Base-by-base conservation (phyloP, 345 rosid species). In the Arabidopsis arenosa region DNA sequence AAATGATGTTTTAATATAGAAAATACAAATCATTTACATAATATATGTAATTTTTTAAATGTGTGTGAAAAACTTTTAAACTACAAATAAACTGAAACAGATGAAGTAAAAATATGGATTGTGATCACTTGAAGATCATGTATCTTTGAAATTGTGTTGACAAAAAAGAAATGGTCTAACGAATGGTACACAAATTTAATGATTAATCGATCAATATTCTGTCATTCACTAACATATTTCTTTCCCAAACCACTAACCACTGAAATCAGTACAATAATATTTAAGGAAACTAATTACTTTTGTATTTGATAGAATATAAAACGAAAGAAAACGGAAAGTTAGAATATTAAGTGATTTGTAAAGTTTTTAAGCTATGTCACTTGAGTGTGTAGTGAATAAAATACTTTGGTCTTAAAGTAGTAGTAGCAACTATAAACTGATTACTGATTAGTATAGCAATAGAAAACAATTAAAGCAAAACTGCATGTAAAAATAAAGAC, bases 401-500 rank as follows among this genome's bases (percentile, higher is more conserved):
- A 36, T 9, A 35, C 10, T 59, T 17, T 10, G 5, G 5, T 60
- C 2, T 28, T 63, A 14, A 43, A 14, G 7, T 63, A 62, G 6
- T 18, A 4, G 32, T 66, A 26, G 32, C 33, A 35, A 12, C 36
- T 23, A 36, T 3, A 4, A 28, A 35, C 58, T 12, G 60, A 21
- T 21, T 51, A 66, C 30, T 21, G 48, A 37, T 52, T 66, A 66
- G 23, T 6, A 68, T 26, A 39, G 1, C 15, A 26, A 53, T 5
- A 40, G 7, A 68, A 68, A 39, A 23, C 2, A 28, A 37, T 1
- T 17, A 18, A 49, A 66, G 21, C 7, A 68, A 68, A 23, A n/a
- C 7, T 39, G 68, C 76, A 72, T 72, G 76, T 26, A 72, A 51
- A 72, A 49, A 14, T 1, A 4, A n/a, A 60, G 58, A 61, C 75